phyloP scores from a whole-genome alignment of 2,329 filamentous ascomycete species.

The Blastomyces gilchristii region DNA sequence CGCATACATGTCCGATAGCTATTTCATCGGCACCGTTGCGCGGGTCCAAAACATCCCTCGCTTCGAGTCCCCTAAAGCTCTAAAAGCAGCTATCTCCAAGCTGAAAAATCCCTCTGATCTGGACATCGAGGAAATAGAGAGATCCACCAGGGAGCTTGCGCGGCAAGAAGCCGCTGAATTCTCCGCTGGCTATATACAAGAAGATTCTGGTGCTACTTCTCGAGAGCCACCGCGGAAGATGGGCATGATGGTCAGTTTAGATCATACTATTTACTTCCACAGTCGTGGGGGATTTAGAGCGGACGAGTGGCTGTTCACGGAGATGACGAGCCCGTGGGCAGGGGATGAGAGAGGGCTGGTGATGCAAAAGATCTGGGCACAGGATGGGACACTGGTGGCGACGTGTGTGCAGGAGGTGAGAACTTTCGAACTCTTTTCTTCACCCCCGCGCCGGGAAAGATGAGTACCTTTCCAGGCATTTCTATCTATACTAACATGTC shows the following conservation, averaged over 20 bases:
- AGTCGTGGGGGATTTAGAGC: constrained; percentile 39
- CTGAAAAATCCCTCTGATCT: constrained; percentile 37
- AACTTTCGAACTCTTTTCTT: constrained; percentile 15
- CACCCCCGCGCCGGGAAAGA: not conserved
- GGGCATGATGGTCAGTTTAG: constrained; percentile 44
- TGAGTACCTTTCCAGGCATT: not conserved
- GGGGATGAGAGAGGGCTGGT: constrained; percentile 41
- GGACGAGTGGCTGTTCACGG: constrained; percentile 43
- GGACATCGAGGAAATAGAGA: constrained; percentile 31
- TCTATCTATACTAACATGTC: not conserved
- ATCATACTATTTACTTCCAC: constrained; percentile 45
- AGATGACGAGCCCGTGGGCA: constrained; percentile 43
- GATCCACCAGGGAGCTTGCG: constrained; percentile 34
- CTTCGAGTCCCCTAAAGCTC: constrained; percentile 46
- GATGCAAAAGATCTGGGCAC: constrained; percentile 41
- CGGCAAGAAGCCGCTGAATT: constrained; percentile 35
- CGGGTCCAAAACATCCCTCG: constrained; percentile 73
- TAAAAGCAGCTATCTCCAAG: constrained; percentile 30
- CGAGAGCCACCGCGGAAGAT: constrained; percentile 27
- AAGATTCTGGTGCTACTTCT: constrained; percentile 3
- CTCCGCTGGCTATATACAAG: constrained; percentile 18
- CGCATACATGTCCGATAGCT: constrained; percentile 86
- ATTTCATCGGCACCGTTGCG: constrained; percentile 83
- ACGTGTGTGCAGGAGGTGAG: constrained; percentile 43
- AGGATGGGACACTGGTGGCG: constrained; percentile 39